These are phyloP conservation scores for Przewalskia tangutica DNA, from an alignment of 257 asterid genomes.

Conservation along the genomic window DNA sequence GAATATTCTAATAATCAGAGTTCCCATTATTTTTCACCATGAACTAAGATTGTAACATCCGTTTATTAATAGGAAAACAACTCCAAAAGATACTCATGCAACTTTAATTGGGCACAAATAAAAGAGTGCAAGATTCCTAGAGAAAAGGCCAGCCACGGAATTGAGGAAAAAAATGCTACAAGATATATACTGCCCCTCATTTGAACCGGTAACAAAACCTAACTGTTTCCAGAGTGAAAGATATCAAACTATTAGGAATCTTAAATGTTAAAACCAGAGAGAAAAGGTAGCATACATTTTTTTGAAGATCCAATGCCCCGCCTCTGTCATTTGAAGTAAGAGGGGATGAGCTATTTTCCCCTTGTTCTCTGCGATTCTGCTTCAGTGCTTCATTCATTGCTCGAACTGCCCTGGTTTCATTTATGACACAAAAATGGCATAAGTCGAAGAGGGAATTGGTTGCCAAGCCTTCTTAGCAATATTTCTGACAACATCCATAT, in stretches of 20 bases:
- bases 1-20: not conserved
- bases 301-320: conserved; percentile 31
- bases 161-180: not conserved
- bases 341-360: conserved; percentile 43
- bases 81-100: not conserved
- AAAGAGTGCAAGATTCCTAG: not conserved
- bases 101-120: not conserved
- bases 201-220: not conserved
- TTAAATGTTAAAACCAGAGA: not conserved
- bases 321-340: conserved; percentile 37
- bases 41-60: not conserved
- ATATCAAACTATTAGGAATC: not conserved
- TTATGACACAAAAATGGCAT: not conserved
- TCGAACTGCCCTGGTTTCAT: conserved; percentile 72
- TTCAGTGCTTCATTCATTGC: conserved; percentile 93
- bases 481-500: not conserved
- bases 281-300: conserved; percentile 47
- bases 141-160: not conserved
- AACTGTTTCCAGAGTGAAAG: not conserved
- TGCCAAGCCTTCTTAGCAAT: not conserved
- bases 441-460: not conserved
- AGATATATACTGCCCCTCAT: not conserved
- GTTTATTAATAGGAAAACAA: not conserved
- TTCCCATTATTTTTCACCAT: not conserved
- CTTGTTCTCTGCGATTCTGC: conserved; percentile 81